Percentiles rank a stretch among this genome's conserved stretches.
phyloP scores from a whole-genome alignment of 2,329 filamentous ascomycete genomes.

The Tricladium varicosporioides region DNA sequence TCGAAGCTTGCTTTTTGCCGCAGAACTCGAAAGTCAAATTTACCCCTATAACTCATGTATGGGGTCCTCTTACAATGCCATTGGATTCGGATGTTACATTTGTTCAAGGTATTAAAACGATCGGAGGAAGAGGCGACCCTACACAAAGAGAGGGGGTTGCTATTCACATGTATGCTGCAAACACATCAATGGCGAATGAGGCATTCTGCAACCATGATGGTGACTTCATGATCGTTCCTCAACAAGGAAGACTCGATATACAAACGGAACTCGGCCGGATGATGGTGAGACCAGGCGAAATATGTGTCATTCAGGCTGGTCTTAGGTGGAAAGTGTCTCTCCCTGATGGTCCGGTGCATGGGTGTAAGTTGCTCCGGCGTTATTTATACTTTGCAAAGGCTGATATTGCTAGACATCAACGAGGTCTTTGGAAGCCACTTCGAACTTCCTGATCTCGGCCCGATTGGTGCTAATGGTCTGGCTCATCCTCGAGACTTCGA shows the following conservation, averaged over 20 bases:
- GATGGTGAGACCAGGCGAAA: conserved; percentile 60
- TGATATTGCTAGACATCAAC: conserved; percentile 44
- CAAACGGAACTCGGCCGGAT: conserved; percentile 54
- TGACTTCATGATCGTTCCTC: conserved; percentile 61
- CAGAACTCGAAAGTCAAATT: conserved; percentile 44
- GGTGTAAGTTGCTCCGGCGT: conserved; percentile 34
- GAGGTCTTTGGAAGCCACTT: conserved; percentile 65
- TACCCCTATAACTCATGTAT: conserved; percentile 43
- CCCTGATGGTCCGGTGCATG: conserved; percentile 55
- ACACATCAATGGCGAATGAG: conserved; percentile 42
- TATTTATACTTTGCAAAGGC: too few species aligned
- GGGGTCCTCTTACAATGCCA: conserved; percentile 41
- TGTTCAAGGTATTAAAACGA: conserved; percentile 44
- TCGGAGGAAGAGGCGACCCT: conserved; percentile 47
- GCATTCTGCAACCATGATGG: conserved; percentile 56
- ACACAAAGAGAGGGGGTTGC: conserved; percentile 47
- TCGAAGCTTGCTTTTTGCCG: conserved; percentile 41
- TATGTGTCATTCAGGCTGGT: conserved; percentile 61
- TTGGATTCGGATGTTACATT: conserved; percentile 35
- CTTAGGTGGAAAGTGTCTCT: conserved; percentile 59
- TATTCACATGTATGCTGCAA: conserved; percentile 46
- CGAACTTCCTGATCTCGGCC: conserved; percentile 61
- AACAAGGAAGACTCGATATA: conserved; percentile 53
- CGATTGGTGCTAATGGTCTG: conserved; percentile 61
- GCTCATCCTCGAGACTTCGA: conserved; percentile 65